phyloP scores from a whole-genome alignment of 768 basidiomycete species.

The Mycena filopes region DNA sequence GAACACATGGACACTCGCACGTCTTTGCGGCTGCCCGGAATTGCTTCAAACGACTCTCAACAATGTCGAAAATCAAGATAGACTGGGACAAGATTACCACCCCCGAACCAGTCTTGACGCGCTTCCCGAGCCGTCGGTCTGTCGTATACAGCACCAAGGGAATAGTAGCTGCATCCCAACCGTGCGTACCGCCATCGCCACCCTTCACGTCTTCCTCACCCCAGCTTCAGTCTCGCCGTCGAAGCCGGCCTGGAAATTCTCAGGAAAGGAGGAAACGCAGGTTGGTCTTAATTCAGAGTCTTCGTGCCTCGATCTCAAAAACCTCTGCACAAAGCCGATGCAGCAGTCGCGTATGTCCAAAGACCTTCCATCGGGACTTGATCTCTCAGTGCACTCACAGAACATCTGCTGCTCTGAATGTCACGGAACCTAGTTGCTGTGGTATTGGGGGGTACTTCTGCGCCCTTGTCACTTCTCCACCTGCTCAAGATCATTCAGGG shows the following conservation, averaged over 20 bases:
- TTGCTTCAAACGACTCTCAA: constrained; percentile 15
- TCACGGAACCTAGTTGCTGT: constrained; percentile 88
- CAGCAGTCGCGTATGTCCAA: constrained; percentile 77
- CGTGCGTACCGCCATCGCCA: no score
- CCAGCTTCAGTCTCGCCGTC: constrained; percentile 84
- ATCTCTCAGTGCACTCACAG: constrained; percentile 10
- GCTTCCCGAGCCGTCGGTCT: constrained; percentile 86
- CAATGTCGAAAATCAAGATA: constrained; percentile 49
- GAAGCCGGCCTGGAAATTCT: constrained; percentile 94
- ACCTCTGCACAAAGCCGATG: constrained; percentile 71
- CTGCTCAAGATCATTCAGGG: constrained; percentile 52
- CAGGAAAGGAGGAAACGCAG: constrained; percentile 94
- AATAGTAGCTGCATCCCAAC: constrained; percentile 89
- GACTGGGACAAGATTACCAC: constrained; percentile 73
- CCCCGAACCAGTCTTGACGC: constrained; percentile 72
- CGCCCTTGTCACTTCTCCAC: background rate
- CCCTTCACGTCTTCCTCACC: no score
- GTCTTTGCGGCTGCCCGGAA: background rate
- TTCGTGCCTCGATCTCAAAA: background rate
- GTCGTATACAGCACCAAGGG: constrained; percentile 90
- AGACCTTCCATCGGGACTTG: background rate
- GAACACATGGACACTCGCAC: background rate
- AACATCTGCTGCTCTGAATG: constrained; percentile 90
- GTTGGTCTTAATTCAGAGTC: constrained; percentile 50
- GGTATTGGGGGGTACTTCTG: constrained; percentile 87